phyloP scores from a whole-genome alignment of 345 rosid genomes.

The Eucalyptus shirleyi region DNA sequence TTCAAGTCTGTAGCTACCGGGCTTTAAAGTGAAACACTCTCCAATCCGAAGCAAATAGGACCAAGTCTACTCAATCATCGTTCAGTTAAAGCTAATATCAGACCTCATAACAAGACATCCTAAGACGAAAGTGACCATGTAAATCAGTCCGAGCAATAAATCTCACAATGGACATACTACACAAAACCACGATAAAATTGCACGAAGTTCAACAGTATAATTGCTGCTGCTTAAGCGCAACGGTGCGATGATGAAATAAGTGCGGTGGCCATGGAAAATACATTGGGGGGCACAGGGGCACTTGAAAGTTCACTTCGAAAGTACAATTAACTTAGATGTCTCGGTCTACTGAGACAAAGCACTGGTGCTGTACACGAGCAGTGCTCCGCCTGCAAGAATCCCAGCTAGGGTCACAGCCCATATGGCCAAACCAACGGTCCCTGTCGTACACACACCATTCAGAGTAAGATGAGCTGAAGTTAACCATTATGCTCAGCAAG shows the following conservation, averaged over 20 bases:
- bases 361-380: conserved; percentile 96
- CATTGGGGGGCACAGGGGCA: background rate
- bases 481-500: background rate
- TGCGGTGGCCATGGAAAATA: background rate
- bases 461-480: background rate
- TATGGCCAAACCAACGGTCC: conserved; percentile 69
- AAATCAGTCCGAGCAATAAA: background rate
- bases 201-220: background rate
- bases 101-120: background rate
- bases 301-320: background rate
- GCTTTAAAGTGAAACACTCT: background rate
- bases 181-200: background rate
- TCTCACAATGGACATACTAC: background rate
- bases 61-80: background rate
- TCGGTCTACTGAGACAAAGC: conserved; percentile 62
- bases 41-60: background rate
- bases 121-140: background rate
- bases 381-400: conserved; percentile 80
- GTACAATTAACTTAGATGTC: background rate
- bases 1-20: background rate
- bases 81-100: background rate
- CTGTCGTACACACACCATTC: conserved; percentile 8
- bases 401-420: conserved; percentile 90
- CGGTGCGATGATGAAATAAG: background rate
- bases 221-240: background rate